Base-by-base conservation (phyloP, 257 asterid genomes). In the Solanum infundibuliforme region DNA sequence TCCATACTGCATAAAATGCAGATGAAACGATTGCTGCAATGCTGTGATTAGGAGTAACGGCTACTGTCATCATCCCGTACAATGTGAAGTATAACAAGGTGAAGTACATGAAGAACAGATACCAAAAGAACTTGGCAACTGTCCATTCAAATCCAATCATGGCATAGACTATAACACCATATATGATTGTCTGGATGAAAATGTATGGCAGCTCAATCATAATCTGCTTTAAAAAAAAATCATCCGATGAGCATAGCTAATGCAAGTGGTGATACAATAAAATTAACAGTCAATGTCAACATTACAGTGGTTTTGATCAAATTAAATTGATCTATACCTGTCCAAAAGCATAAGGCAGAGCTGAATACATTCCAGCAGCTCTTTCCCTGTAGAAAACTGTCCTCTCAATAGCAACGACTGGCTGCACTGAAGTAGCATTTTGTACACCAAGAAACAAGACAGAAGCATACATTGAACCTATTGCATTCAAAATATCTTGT, bases 301-400 rank as follows among this genome's bases (percentile, higher is more conserved):
- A 41, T 35, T 16, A 21, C 29, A 36, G 83, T 74, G 29, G 52
- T 74, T 41, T 79, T 79, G 85, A 39, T 55, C 36, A 41, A 25
- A 77, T 25, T n/a, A 41, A 38, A 41, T 77, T 66, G 38, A 6
- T 46, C n/a, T 43, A 29, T 90, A 94, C 98, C 94, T 95, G 99
- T 87, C 93, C 97, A 72, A 94, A 93, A 23, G 98, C 98, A 87
- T 96, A 95, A 1, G 99, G 94, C 65, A 95, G 79, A 89, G 99
- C 94, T 1, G 98, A 93, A 84, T 94, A 96, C 98, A 95, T 97
- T 83, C 99, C 98, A 3, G 98, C 98, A 1, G 98, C 99, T 88
- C 94, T 92, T 90, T 96, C 98, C 89, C 98, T 91, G 77, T 95
- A 96, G 86, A 94, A 95, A 7, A 96, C 97, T 16, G 97, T 94